Conservation (phyloP, 2,329 filamentous ascomycete species). For the Fusarium papillatum region DNA sequence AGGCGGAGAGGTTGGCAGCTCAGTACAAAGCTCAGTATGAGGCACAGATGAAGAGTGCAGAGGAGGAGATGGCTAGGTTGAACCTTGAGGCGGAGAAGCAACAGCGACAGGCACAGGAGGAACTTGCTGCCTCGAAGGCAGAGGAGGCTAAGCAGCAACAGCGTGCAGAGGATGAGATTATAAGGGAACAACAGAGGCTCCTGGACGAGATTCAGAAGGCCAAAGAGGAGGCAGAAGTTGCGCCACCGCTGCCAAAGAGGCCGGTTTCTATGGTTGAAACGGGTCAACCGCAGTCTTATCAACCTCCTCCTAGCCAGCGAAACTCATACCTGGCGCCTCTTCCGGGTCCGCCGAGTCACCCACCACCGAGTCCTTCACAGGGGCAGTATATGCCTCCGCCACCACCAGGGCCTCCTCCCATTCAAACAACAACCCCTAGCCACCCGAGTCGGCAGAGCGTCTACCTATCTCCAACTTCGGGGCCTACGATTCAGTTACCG, state of each 20-base stretch:
- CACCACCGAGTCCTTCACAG: neutral
- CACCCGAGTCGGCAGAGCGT: neutral
- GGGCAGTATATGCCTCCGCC: neutral
- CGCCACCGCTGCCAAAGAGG: constrained; percentile 26
- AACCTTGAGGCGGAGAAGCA: constrained; percentile 17
- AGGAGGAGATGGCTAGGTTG: constrained; percentile 24
- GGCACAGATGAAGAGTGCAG: constrained; percentile 16
- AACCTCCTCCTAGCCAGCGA: neutral
- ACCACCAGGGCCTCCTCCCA: constrained; percentile 18
- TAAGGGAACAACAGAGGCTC: constrained; percentile 29
- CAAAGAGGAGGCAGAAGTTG: neutral
- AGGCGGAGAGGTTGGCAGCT: constrained; percentile 39
- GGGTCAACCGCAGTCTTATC: neutral
- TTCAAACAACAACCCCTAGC: neutral
- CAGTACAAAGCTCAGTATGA: constrained; percentile 37
- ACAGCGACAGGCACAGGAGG: neutral
- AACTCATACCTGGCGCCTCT: constrained; percentile 1
- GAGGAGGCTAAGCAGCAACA: constrained; percentile 16
- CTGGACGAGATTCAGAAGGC: constrained; percentile 32
- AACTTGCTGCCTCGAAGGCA: constrained; percentile 11
- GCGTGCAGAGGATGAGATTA: constrained; percentile 21
- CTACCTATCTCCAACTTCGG: neutral
- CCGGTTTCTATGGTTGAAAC: constrained; percentile 9
- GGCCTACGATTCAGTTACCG: neutral
- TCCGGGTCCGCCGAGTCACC: neutral